Percentiles rank a stretch among this genome's conserved stretches.
These are phyloP conservation scores for Passiflora organensis DNA, from an alignment of 345 rosid genomes.

Conservation along the genomic window DNA sequence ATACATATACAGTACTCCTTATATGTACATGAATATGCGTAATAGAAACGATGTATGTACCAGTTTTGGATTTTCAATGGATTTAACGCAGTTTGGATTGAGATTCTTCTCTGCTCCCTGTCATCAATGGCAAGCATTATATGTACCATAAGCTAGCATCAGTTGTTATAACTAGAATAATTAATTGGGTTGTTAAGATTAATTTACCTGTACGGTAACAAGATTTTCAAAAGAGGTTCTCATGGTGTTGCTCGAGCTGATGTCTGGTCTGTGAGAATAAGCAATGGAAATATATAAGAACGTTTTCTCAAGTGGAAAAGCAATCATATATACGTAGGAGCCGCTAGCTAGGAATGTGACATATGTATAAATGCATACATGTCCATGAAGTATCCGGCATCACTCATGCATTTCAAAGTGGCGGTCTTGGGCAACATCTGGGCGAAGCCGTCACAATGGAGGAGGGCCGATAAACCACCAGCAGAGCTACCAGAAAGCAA, in stretches of 20 bases:
- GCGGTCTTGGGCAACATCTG: conserved; percentile 51
- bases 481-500: conserved; percentile 99
- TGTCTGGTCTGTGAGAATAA: conserved; percentile 56
- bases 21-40: not conserved
- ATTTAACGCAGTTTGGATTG: conserved; percentile 47
- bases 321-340: too few relatives aligned
- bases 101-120: conserved; percentile 70
- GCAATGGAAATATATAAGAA: too few relatives aligned
- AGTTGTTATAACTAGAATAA: too few relatives aligned
- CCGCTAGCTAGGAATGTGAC: too few relatives aligned
- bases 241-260: conserved; percentile 54
- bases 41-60: conserved; percentile 34
- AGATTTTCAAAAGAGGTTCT: conserved; percentile 55
- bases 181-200: not conserved
- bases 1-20: too few relatives aligned
- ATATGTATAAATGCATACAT: conserved; percentile 54
- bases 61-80: conserved; percentile 45
- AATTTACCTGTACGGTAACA: conserved; percentile 61
- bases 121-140: conserved; percentile 9
- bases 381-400: conserved; percentile 89
- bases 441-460: conserved; percentile 71
- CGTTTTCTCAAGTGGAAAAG: too few relatives aligned
- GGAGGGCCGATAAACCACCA: conserved; percentile 77
- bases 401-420: conserved; percentile 86
- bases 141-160: not conserved